These are phyloP conservation scores for Vinca minor DNA, from an alignment of 257 asterid species.

Conservation along the genomic window DNA sequence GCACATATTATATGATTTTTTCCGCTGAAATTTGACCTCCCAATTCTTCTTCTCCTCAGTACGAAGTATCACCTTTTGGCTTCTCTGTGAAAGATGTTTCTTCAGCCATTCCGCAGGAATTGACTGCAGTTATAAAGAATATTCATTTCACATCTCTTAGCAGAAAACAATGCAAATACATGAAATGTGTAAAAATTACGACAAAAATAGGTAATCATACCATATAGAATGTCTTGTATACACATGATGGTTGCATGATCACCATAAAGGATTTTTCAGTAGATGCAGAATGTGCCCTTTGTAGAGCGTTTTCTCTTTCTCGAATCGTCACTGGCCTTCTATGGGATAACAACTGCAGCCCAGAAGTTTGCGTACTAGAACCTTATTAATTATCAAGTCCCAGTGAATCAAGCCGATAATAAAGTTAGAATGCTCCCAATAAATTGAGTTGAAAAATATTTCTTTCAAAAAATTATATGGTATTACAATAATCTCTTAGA, in stretches of 20 bases:
- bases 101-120: slow-evolving; percentile 33
- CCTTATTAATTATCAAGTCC: not conserved
- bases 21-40: slow-evolving; percentile 7
- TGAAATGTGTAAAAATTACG: not conserved
- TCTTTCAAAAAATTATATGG: not conserved
- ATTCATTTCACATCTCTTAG: not conserved
- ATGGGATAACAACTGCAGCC: slow-evolving; percentile 14
- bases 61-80: slow-evolving; percentile 14
- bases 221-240: slow-evolving; percentile 29
- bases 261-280: slow-evolving; percentile 17
- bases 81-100: slow-evolving; percentile 17
- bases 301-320: slow-evolving; percentile 18
- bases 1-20: slow-evolving; percentile 4
- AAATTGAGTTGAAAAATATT: not conserved
- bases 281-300: slow-evolving; percentile 17
- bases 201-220: slow-evolving; percentile 10
- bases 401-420: not conserved
- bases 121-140: slow-evolving; percentile 12
- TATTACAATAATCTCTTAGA: not conserved
- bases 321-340: slow-evolving; percentile 26
- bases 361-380: not conserved
- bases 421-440: not conserved
- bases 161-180: not conserved
- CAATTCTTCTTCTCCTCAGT: slow-evolving; percentile 15
- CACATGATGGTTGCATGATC: slow-evolving; percentile 29